A percentile compares a stretch with the other conserved stretches of the same genome.
phyloP scores from a whole-genome alignment of 805 yeast genomes.

The Jamesozyma rosinii region DNA sequence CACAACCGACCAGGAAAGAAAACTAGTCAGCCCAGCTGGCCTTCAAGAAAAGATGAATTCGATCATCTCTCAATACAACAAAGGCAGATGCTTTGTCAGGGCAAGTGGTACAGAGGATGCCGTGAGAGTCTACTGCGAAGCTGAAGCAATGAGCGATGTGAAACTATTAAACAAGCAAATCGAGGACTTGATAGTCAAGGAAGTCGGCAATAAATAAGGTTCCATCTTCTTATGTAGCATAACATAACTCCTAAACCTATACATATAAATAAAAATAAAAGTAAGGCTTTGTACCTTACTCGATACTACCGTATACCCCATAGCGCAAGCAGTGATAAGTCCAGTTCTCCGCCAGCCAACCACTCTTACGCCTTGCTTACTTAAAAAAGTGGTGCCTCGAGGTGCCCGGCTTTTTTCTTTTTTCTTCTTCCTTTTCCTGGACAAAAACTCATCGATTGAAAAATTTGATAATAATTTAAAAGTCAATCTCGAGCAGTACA shows the following conservation, averaged over 20 bases:
- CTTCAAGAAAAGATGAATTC: slow-evolving; percentile 66
- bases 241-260: too few relatives aligned
- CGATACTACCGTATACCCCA: too few relatives aligned
- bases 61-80: slow-evolving; percentile 42
- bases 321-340: too few relatives aligned
- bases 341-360: too few relatives aligned
- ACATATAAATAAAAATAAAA: too few relatives aligned
- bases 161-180: slow-evolving; percentile 38
- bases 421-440: too few relatives aligned
- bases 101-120: slow-evolving; percentile 98
- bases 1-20: slow-evolving; percentile 87
- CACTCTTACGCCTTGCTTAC: too few relatives aligned
- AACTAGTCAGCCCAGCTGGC: slow-evolving; percentile 65
- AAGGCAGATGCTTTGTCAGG: slow-evolving; percentile 85
- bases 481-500: too few relatives aligned
- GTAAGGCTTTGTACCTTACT: too few relatives aligned
- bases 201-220: background rate
- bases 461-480: background rate
- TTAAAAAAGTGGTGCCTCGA: too few relatives aligned
- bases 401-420: too few relatives aligned
- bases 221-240: background rate
- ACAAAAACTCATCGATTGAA: background rate
- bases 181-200: slow-evolving; percentile 29
- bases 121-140: slow-evolving; percentile 91
- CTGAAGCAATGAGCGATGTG: slow-evolving; percentile 43